Percentiles rank a stretch among this genome's conserved stretches.
Evolutionary conservation across 2,329 filamentous ascomycete genomes (phyloP).

Genomic region (Colletotrichum lupini): DNA sequence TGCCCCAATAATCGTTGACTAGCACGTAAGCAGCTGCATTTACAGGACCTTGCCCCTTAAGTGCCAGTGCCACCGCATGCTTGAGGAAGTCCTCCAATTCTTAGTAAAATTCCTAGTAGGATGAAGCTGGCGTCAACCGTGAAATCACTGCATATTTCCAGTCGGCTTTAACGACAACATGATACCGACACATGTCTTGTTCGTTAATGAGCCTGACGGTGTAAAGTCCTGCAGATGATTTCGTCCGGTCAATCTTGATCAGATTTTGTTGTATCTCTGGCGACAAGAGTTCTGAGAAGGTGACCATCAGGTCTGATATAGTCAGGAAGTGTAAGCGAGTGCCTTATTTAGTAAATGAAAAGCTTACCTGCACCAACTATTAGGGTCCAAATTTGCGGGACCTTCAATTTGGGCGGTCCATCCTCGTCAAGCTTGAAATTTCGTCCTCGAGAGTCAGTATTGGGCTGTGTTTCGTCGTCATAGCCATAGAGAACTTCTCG

Average conservation of each 20-base stretch:
- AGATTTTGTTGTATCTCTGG: not conserved
- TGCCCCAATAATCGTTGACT: not conserved
- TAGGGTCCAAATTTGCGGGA: constrained; percentile 4
- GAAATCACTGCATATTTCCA: constrained; percentile 14
- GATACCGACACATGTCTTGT: constrained; percentile 10
- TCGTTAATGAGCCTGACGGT: constrained; percentile 20
- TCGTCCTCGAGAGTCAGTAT: not conserved
- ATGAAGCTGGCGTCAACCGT: not conserved
- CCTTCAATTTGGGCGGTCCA: not conserved
- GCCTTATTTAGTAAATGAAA: no score
- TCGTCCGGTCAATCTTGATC: not conserved
- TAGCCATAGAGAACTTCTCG: constrained; percentile 15
- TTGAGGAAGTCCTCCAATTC: constrained; percentile 1
- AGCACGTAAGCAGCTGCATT: not conserved
- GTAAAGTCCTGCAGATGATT: not conserved
- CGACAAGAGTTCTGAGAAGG: not conserved
- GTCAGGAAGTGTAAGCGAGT: not conserved
- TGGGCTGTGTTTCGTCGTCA: not conserved
- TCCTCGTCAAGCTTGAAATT: not conserved
- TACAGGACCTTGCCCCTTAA: not conserved
- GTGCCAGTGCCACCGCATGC: constrained; percentile 5
- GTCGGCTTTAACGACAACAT: constrained; percentile 1
- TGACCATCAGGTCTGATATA: constrained; percentile 3
- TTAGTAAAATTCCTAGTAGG: not conserved
- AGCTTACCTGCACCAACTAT: constrained; percentile 1